Base-by-base conservation (phyloP, 2,329 filamentous ascomycete genomes). In the Hypoxylon sp. region DNA sequence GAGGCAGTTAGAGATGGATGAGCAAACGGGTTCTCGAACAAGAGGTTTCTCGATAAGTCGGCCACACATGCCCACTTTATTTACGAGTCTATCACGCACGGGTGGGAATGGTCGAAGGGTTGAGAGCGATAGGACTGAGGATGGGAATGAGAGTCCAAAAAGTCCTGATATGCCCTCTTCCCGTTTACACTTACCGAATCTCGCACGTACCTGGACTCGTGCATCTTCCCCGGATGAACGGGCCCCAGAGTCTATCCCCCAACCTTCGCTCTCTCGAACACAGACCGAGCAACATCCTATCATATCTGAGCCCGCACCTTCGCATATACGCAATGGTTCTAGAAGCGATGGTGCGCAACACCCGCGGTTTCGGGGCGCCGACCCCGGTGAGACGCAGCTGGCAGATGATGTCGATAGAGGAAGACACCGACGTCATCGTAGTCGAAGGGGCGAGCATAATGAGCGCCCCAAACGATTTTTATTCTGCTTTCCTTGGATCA, bases 401-500 rank as follows among this genome's bases (percentile, higher is more conserved):
- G 75, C 75, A 23, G 69, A 75, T 16, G 64, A 77, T 45, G 74
- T 74, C 36, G 71, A 75, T 16, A 70, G 72, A 4, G 67, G 70
- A 21, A n/a, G n/a, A n/a, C n/a, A n/a, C n/a, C 67, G 74, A 43
- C 67, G 70, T 47, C 69, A 72, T 62, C 65, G 71, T 52, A 47
- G 48, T 38, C 55, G 36, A 48, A 51, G 45, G n/a, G 35, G 38
- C 19, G 35, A 40, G 4, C 38, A 48, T 11, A 49, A 49, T 43
- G 56, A 61, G 23, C 63, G 63, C 19, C 71, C 71, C 2, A 76
- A 73, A 37, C 69, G 68, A 9, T 82, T 83, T 50, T 58, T 83
- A 3, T 77, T 78, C 47, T 84, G 80, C 63, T 75, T 82, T 46
- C 80, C 82, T 3, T 78, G 78, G 71, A 67, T 85, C 41, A 76